Conservation (phyloP, 345 rosid genomes). For the Boechera retrofracta region DNA sequence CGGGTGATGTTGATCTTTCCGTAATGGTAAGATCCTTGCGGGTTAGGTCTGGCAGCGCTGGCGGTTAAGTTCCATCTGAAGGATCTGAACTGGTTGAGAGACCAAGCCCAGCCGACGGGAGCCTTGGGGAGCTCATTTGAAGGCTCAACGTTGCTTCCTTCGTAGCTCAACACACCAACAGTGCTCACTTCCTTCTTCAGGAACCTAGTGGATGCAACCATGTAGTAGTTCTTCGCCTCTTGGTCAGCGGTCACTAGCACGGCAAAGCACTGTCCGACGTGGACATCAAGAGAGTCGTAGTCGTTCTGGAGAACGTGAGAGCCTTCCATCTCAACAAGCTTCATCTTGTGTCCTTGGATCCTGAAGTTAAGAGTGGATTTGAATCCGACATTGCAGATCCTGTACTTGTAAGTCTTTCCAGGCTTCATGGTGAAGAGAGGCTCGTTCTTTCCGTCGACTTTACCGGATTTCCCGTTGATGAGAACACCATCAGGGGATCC, state of each 20-base stretch:
- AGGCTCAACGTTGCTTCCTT: slow-evolving; percentile 47
- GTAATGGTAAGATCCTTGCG: slow-evolving; percentile 82
- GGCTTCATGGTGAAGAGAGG: slow-evolving; percentile 71
- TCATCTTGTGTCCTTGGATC: slow-evolving; percentile 73
- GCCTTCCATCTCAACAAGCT: slow-evolving; percentile 81
- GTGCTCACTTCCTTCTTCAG: slow-evolving; percentile 46
- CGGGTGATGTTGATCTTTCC: slow-evolving; percentile 72
- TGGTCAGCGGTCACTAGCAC: slow-evolving; percentile 73
- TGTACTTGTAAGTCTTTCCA: slow-evolving; percentile 66
- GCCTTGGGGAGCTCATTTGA: slow-evolving; percentile 52
- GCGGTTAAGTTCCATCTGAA: slow-evolving; percentile 82
- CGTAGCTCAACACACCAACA: slow-evolving; percentile 58
- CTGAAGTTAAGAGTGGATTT: slow-evolving; percentile 67
- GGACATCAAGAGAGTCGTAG: slow-evolving; percentile 73
- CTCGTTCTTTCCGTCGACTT: slow-evolving; percentile 41
- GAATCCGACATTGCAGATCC: slow-evolving; percentile 68
- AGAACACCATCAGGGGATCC: slow-evolving; percentile 63
- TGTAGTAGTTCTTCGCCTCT: slow-evolving; percentile 59
- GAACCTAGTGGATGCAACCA: slow-evolving; percentile 72
- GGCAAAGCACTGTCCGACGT: slow-evolving; percentile 65
- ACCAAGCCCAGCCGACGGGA: slow-evolving; percentile 78
- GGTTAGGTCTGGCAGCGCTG: slow-evolving; percentile 83
- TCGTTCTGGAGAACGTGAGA: slow-evolving; percentile 67
- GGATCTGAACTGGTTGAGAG: slow-evolving; percentile 76
- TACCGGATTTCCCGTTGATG: slow-evolving; percentile 63